phyloP scores from a whole-genome alignment of 176 grass and related monocot species.

The Areca catechu region DNA sequence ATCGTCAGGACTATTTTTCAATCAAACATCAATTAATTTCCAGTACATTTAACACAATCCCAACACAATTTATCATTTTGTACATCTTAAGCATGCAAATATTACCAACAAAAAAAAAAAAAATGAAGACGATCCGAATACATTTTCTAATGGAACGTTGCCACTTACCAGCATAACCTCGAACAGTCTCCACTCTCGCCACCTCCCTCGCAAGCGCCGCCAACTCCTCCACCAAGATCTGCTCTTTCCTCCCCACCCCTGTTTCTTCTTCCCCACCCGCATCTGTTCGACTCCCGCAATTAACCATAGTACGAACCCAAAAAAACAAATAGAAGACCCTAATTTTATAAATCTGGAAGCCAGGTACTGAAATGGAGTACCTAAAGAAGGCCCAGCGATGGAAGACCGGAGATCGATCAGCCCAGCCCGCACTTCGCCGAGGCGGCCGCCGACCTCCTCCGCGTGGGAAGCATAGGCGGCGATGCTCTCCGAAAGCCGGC shows the following conservation, averaged over 20 bases:
- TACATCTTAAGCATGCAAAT: too few species aligned
- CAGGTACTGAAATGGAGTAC: constrained; percentile 15
- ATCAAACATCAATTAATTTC: too few species aligned
- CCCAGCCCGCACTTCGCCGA: constrained; percentile 31
- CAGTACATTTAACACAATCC: too few species aligned
- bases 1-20: too few species aligned
- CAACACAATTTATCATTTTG: too few species aligned
- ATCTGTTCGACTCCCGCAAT: too few species aligned
- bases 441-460: constrained; percentile 20
- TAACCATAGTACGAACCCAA: too few species aligned
- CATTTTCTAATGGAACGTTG: too few species aligned
- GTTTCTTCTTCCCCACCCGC: constrained; percentile 16
- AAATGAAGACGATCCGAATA: too few species aligned
- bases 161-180: constrained; percentile 47
- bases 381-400: constrained; percentile 10
- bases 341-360: background rate
- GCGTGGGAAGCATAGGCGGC: constrained; percentile 28
- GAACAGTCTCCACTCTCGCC: constrained; percentile 63
- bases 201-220: constrained; percentile 73
- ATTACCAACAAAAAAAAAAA: too few species aligned
- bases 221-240: constrained; percentile 45
- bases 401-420: constrained; percentile 32
- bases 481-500: constrained; percentile 18
- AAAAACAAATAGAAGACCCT: background rate
- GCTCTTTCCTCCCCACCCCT: constrained; percentile 19